These are phyloP conservation scores for Solanum rostratum DNA, from an alignment of 257 asterid species.

Conservation along the genomic window DNA sequence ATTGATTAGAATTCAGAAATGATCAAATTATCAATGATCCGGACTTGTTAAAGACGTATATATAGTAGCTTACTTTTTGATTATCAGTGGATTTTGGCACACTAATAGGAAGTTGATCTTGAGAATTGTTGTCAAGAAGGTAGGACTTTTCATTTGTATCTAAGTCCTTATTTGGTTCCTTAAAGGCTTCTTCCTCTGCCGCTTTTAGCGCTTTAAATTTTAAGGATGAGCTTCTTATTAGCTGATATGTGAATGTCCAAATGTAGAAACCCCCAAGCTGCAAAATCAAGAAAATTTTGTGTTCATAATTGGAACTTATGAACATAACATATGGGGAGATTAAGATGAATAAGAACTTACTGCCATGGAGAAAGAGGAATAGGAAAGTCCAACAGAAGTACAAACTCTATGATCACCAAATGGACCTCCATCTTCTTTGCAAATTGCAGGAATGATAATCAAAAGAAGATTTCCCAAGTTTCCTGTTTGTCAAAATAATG, in stretches of 20 bases:
- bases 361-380: conserved; percentile 67
- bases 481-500: conserved; percentile 16
- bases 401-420: conserved; percentile 43
- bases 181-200: conserved; percentile 10
- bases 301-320: background rate
- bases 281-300: background rate
- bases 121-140: conserved; percentile 29
- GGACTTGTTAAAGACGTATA: background rate
- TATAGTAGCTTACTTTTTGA: background rate
- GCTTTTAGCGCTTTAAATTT: conserved; percentile 17
- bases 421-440: conserved; percentile 46
- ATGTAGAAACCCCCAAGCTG: conserved; percentile 72
- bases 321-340: background rate
- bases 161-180: conserved; percentile 45
- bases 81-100: background rate
- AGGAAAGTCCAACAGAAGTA: conserved; percentile 32
- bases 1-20: background rate
- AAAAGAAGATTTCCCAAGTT: conserved; percentile 52
- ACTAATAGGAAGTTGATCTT: conserved; percentile 7
- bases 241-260: conserved; percentile 55
- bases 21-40: background rate
- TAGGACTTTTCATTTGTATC: conserved; percentile 33
- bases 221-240: conserved; percentile 33
- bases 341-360: conserved; percentile 8
- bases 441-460: conserved; percentile 53